Base-by-base conservation (phyloP, 202 grass and related monocot species). In the Panicum hallii region DNA sequence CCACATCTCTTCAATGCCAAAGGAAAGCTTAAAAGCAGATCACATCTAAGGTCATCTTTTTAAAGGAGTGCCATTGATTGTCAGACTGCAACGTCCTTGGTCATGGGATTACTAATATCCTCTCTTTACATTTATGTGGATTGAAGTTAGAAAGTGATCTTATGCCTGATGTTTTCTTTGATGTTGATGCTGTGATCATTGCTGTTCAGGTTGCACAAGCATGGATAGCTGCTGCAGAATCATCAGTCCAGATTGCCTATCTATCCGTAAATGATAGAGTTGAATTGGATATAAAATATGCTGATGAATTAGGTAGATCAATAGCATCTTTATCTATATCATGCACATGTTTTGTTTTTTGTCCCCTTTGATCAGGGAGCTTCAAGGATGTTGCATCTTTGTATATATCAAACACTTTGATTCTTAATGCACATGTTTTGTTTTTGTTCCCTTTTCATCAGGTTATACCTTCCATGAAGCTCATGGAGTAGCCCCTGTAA, bases 381-480 rank as follows among this genome's bases (percentile, higher is more conserved):
- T 94, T 98, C 62, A 36, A 48, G 74, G 95, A 98, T 84, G 95
- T 93, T 65, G 47, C 50, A 72, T 23, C 3, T 80, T 78, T 87
- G 5, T 46, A n/a, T 79, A 34, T 67, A 55, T 60, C 28, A 58
- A 88, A 55, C n/a, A 76, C 19, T 67, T 82, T 12, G 73, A 56
- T 56, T 81, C 50, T 80, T 55, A 61, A 68, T 78, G 38, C 45
- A 26, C 69, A 50, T 80, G 23, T 74, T 63, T 62, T 61, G 60
- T 67, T 76, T 67, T 11, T 76, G 72, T 1, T 54, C 22, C 20
- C 16, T 42, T 67, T 38, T 77, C 65, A 49, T 82, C 60, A 98
- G 95, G 95, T 19, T 98, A 98, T 90, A 91, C 82, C 41, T 98
- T 98, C 62, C 42, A 55, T 79, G 95, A 98, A 86, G 95, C 95